These are phyloP conservation scores for Phaeoacremonium minimum DNA, from an alignment of 2,329 filamentous ascomycete species.

Conservation along the genomic window DNA sequence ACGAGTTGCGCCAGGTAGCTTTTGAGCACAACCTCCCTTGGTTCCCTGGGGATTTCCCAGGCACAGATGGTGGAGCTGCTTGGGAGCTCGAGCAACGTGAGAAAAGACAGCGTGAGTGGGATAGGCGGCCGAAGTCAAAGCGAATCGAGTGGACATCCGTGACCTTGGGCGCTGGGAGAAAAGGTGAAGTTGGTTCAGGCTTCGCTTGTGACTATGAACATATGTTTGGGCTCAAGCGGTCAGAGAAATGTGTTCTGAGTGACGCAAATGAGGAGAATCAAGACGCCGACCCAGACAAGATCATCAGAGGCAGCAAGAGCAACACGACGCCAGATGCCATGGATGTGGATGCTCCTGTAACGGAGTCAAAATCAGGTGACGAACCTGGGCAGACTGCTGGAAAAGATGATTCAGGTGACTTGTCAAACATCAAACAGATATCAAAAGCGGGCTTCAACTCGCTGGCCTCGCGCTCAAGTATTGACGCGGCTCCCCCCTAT, in stretches of 20 bases:
- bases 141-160: slow-evolving; percentile 70
- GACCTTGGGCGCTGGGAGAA: slow-evolving; percentile 67
- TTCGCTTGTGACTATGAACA: slow-evolving; percentile 81
- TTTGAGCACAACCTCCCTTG: slow-evolving; percentile 77
- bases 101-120: slow-evolving; percentile 62
- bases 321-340: slow-evolving; percentile 9
- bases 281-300: neutral
- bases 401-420: slow-evolving; percentile 2
- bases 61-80: slow-evolving; percentile 69
- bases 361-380: slow-evolving; percentile 7
- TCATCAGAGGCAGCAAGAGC: too few species aligned
- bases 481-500: slow-evolving; percentile 24
- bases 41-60: slow-evolving; percentile 83
- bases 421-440: slow-evolving; percentile 15
- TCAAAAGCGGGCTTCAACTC: slow-evolving; percentile 26
- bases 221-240: slow-evolving; percentile 41
- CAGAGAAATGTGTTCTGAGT: too few species aligned
- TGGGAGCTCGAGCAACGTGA: slow-evolving; percentile 70
- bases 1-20: slow-evolving; percentile 72
- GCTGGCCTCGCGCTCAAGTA: slow-evolving; percentile 15
- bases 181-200: slow-evolving; percentile 78
- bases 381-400: slow-evolving; percentile 8
- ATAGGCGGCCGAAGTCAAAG: slow-evolving; percentile 75
- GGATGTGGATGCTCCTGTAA: slow-evolving; percentile 14
- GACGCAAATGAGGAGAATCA: too few species aligned